phyloP scores from a whole-genome alignment of 169 alveolate species.

The Plasmodium sp. region DNA sequence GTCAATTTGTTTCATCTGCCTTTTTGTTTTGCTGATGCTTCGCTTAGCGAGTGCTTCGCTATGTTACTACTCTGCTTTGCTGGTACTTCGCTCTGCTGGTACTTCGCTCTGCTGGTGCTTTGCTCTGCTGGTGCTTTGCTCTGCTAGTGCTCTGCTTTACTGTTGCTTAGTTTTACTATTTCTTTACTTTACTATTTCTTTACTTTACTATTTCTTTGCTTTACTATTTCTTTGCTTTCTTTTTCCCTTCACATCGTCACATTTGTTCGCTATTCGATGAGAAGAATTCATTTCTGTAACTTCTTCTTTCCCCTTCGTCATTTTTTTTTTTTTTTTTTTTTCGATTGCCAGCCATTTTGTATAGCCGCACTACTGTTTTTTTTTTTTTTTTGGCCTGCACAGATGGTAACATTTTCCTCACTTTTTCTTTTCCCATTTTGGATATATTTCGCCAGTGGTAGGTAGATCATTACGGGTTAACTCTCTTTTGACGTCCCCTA shows the following conservation, averaged over 20 bases:
- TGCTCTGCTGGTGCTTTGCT: too few relatives aligned
- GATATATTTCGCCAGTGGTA: neutral
- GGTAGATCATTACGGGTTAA: neutral
- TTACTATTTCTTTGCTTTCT: neutral
- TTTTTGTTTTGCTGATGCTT: neutral
- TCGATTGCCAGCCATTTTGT: constrained; percentile 18
- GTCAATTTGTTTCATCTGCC: neutral
- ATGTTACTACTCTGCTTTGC: neutral
- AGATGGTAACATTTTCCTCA: neutral
- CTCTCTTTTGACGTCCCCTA: neutral
- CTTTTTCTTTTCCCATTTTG: constrained; percentile 7
- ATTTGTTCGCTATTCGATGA: neutral
- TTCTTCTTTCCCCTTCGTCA: neutral
- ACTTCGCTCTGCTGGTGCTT: too few relatives aligned
- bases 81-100: too few relatives aligned
- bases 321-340: constrained; percentile 33
- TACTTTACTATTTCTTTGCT: neutral
- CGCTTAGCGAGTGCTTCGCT: neutral
- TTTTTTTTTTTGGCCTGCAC: neutral
- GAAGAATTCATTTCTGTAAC: constrained; percentile 9
- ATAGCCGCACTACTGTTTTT: neutral
- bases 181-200: neutral
- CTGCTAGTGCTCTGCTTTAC: neutral
- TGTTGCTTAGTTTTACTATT: neutral
- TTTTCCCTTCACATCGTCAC: neutral